Percentiles rank a stretch among this genome's conserved stretches.
These are phyloP conservation scores for Candida glucosophila DNA, from an alignment of 1,139 yeast species.

Conservation along the genomic window DNA sequence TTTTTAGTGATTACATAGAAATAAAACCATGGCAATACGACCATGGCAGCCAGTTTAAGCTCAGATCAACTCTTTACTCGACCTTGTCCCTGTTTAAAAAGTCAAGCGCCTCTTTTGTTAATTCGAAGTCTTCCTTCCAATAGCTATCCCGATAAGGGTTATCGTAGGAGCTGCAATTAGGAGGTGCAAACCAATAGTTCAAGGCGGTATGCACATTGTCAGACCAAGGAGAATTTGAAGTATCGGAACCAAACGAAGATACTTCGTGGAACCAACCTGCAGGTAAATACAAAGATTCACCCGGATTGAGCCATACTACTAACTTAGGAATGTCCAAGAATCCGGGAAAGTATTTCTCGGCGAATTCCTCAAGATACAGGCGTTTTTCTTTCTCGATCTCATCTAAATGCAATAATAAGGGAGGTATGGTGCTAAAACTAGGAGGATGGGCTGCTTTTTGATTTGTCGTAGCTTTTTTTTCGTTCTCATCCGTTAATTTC, in stretches of 20 bases:
- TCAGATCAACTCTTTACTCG: background rate
- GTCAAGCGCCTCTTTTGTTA: constrained; percentile 7
- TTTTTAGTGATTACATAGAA: too few relatives aligned
- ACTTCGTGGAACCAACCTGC: constrained; percentile 83
- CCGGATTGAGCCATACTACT: constrained; percentile 45
- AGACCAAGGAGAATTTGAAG: constrained; percentile 8
- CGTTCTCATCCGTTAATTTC: constrained; percentile 9
- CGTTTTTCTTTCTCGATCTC: constrained; percentile 28
- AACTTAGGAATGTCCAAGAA: constrained; percentile 32
- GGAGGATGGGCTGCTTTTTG: constrained; percentile 46
- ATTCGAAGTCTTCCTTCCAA: constrained; percentile 43
- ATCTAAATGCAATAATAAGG: constrained; percentile 50
- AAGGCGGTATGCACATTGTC: constrained; percentile 47
- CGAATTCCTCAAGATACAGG: constrained; percentile 18
- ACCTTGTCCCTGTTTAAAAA: too few relatives aligned
- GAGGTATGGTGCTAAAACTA: constrained; percentile 59
- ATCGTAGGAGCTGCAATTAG: constrained; percentile 23
- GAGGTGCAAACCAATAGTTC: constrained; percentile 71
- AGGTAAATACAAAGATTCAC: constrained; percentile 63
- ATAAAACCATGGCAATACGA: background rate
- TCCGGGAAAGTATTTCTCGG: constrained; percentile 35
- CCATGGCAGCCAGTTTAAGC: background rate
- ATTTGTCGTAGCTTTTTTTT: constrained; percentile 5
- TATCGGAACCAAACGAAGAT: constrained; percentile 58
- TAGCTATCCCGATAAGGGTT: constrained; percentile 38